Evolutionary conservation across 768 basidiomycete genomes (phyloP).

Genomic region (Phlebiopsis gigantea): DNA sequence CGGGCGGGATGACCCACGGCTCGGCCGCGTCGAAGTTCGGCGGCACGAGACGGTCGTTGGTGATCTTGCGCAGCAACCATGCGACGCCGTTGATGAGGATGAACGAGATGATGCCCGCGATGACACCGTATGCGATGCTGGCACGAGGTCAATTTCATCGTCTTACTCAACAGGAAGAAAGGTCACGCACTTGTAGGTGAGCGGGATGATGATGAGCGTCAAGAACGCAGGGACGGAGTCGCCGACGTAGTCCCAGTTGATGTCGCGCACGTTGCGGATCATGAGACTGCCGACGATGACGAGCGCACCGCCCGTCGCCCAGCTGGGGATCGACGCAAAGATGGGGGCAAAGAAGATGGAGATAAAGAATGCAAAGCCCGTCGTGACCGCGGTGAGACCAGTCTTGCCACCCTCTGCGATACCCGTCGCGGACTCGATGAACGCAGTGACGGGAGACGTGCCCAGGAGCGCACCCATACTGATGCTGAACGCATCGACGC

Average conservation of each 20-base stretch:
- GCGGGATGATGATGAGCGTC: conserved; percentile 72
- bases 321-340: conserved; percentile 80
- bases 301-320: conserved; percentile 85
- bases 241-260: conserved; percentile 88
- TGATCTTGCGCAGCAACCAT: conserved; percentile 46
- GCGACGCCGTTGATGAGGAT: conserved; percentile 69
- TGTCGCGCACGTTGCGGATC: conserved; percentile 80
- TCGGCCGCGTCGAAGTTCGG: conserved; percentile 61
- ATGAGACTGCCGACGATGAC: conserved; percentile 85
- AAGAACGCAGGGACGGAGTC: conserved; percentile 87
- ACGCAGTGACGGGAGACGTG: conserved; percentile 77
- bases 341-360: conserved; percentile 86
- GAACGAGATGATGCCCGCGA: conserved; percentile 71
- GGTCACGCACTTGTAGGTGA: conserved; percentile 56
- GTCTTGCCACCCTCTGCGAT: conserved; percentile 87
- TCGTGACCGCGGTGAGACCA: conserved; percentile 71
- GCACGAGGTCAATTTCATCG: conserved; percentile 30
- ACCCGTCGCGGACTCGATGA: conserved; percentile 79
- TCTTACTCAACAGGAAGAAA: conserved; percentile 2
- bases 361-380: conserved; percentile 73
- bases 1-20: conserved; percentile 67
- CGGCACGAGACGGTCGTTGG: conserved; percentile 58
- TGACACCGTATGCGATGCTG: conserved; percentile 80
- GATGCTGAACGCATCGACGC: conserved; percentile 77
- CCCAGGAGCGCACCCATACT: conserved; percentile 79